These are phyloP conservation scores for Medicago arabica DNA, from an alignment of 306 rosid genomes.

Conservation along the genomic window DNA sequence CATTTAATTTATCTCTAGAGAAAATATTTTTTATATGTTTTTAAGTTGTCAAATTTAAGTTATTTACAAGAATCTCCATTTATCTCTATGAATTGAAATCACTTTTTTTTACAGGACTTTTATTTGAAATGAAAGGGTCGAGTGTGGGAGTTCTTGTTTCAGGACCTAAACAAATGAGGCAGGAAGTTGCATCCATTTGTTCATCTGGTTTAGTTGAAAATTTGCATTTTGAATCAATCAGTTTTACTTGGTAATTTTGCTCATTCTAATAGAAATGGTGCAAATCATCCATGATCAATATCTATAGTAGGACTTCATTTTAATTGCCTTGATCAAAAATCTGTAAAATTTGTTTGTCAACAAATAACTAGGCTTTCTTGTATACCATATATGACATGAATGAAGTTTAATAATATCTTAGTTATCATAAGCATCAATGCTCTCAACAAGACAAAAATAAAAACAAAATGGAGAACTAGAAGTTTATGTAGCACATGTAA, in stretches of 20 bases:
- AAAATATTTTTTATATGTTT: too few relatives aligned
- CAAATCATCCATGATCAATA: background rate
- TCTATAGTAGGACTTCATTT: background rate
- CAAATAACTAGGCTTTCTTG: background rate
- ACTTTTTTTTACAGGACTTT: slow-evolving; percentile 46
- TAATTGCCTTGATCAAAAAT: background rate
- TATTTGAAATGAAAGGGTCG: slow-evolving; percentile 54
- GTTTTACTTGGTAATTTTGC: slow-evolving; percentile 75
- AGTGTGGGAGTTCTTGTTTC: slow-evolving; percentile 65
- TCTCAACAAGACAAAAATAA: slow-evolving; percentile 2
- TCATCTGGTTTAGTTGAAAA: slow-evolving; percentile 60
- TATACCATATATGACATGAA: background rate
- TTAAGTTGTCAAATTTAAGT: too few relatives aligned
- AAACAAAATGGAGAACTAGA: background rate
- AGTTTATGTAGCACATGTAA: background rate
- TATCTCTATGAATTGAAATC: slow-evolving; percentile 2
- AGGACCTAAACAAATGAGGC: slow-evolving; percentile 80
- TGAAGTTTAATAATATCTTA: slow-evolving; percentile 18
- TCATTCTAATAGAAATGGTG: background rate
- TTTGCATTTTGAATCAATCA: slow-evolving; percentile 71
- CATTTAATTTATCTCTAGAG: background rate
- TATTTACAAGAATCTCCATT: too few relatives aligned
- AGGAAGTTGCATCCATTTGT: slow-evolving; percentile 76
- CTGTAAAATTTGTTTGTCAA: slow-evolving; percentile 1
- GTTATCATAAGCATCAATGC: background rate